A percentile compares a stretch with the other conserved stretches of the same genome.
Conservation (phyloP, 768 basidiomycete genomes). For the Kwoniella mangroviensis region DNA sequence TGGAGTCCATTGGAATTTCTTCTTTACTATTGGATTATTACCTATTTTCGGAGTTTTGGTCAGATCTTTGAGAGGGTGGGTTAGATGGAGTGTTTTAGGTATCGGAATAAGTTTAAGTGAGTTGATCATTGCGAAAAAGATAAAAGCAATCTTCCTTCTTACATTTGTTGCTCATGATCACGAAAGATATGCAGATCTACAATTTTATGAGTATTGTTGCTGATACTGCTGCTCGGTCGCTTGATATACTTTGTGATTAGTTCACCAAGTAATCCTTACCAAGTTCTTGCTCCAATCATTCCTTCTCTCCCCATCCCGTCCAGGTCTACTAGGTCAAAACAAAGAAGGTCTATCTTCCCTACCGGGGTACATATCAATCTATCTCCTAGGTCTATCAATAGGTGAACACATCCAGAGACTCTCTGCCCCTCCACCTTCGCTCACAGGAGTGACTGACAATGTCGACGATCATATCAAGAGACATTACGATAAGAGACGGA, state of each 20-base stretch:
- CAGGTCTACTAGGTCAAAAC: conserved; percentile 72
- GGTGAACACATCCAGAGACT: conserved; percentile 83
- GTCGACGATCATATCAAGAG: conserved; percentile 25
- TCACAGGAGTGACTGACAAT: conserved; percentile 3
- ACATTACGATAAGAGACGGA: conserved; percentile 56
- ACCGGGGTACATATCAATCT: conserved; percentile 85
- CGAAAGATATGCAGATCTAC: no score
- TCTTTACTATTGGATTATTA: conserved; percentile 83
- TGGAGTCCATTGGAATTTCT: conserved; percentile 98
- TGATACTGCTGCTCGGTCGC: no score
- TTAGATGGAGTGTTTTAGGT: conserved; percentile 69
- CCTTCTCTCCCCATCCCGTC: conserved; percentile 70
- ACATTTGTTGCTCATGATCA: no score
- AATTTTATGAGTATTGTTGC: no score
- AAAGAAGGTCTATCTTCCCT: conserved; percentile 85
- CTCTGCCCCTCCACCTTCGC: background rate
- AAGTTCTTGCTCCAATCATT: conserved; percentile 66
- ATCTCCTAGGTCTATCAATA: conserved; percentile 78
- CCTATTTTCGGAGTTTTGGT: conserved; percentile 73
- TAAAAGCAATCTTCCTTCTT: no score
- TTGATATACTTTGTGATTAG: conserved; percentile 58
- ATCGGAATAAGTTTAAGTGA: conserved; percentile 64
- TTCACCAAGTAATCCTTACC: conserved; percentile 72
- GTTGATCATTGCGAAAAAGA: conserved; percentile 19
- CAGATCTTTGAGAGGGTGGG: conserved; percentile 67